These are phyloP conservation scores for Ammopiptanthus mongolicus DNA, from an alignment of 306 rosid species.

Conservation along the genomic window DNA sequence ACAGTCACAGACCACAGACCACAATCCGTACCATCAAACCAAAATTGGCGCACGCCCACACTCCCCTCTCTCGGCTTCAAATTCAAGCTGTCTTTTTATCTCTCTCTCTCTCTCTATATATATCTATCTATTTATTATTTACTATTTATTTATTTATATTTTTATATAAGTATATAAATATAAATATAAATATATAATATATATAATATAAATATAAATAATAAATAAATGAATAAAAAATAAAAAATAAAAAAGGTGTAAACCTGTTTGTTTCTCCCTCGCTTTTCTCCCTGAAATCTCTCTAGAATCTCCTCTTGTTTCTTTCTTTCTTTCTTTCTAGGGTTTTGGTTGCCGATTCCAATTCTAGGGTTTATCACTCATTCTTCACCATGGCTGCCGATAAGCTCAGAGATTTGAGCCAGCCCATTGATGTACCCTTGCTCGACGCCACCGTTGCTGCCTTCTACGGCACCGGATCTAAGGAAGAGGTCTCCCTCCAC, in stretches of 20 bases:
- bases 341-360: conserved; percentile 21
- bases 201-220: no score
- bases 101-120: not conserved
- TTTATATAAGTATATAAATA: no score
- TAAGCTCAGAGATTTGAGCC: conserved; percentile 87
- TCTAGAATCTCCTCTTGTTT: not conserved
- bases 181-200: no score
- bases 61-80: conserved; percentile 57
- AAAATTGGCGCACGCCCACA: not conserved
- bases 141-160: no score
- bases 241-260: not conserved
- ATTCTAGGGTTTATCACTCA: conserved; percentile 48
- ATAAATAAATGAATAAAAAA: not conserved
- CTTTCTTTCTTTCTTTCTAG: conserved; percentile 9
- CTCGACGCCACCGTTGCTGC: conserved; percentile 98
- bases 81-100: conserved; percentile 73
- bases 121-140: not conserved
- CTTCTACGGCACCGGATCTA: conserved; percentile 99
- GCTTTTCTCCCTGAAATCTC: conserved; percentile 24
- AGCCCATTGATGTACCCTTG: conserved; percentile 77
- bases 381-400: conserved; percentile 79
- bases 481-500: conserved; percentile 59
- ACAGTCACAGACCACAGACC: no score
- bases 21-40: not conserved
- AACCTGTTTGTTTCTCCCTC: not conserved